These are phyloP conservation scores for Bathelium albidoporum DNA, from an alignment of 495 filamentous ascomycete species.

Conservation along the genomic window DNA sequence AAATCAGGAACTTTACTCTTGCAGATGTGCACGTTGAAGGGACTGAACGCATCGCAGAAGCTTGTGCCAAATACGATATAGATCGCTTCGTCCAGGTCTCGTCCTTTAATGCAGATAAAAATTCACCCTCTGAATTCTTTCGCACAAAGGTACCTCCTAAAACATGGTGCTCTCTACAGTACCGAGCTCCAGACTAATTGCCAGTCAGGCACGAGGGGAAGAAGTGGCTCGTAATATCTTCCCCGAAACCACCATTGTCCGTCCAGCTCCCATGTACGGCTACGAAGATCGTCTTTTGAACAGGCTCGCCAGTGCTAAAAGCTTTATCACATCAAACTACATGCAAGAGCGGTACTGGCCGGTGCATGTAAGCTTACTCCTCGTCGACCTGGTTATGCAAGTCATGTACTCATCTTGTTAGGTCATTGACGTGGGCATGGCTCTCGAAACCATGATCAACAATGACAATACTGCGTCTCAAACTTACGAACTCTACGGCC, in stretches of 20 bases:
- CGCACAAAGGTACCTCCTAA: constrained; percentile 60
- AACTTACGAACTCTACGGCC: constrained; percentile 92
- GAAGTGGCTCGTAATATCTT: constrained; percentile 79
- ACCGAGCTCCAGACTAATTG: neutral
- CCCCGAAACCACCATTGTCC: constrained; percentile 95
- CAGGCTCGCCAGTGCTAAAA: constrained; percentile 65
- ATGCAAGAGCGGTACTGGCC: constrained; percentile 88
- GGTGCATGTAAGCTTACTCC: constrained; percentile 35
- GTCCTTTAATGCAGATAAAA: constrained; percentile 75
- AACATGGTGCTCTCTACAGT: neutral
- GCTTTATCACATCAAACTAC: constrained; percentile 80
- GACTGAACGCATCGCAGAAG: constrained; percentile 87
- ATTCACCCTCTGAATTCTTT: constrained; percentile 78
- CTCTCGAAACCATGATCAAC: constrained; percentile 76
- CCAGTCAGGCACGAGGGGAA: constrained; percentile 60
- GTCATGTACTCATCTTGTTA: constrained; percentile 34
- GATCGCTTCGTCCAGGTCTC: constrained; percentile 97
- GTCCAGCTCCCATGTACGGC: constrained; percentile 87
- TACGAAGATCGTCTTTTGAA: constrained; percentile 89
- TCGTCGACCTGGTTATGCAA: constrained; percentile 13
- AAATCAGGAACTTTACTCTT: constrained; percentile 74
- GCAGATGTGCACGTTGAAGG: constrained; percentile 93
- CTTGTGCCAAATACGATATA: constrained; percentile 95
- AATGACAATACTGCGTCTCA: constrained; percentile 82
- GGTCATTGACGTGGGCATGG: constrained; percentile 76